Base-by-base conservation (phyloP, 2,329 filamentous ascomycete species). In the Cladophialophora bantiana region DNA sequence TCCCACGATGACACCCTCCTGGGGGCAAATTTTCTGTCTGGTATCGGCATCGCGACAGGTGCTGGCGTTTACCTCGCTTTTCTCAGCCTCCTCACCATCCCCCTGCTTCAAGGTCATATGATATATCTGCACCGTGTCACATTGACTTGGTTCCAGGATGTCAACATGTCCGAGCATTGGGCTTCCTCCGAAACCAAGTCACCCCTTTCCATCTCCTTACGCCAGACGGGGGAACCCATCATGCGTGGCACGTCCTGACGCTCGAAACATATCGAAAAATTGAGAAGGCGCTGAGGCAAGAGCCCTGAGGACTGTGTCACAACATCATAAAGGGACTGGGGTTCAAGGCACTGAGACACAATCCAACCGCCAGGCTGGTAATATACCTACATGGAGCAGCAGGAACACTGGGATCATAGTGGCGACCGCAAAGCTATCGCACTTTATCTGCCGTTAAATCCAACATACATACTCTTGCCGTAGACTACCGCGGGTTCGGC, bases 401-500 rank as follows among this genome's bases (percentile, higher is more conserved):
- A 7, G 86, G 86, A 0, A 88, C 84, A 0, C 75, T 89, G 6
- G 86, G 79, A 0, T 87, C 84, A 1, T 84, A 84, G 0, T 85
- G 81, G 74, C 77, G 86, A 7, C 82, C 83, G 0, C 80, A 82
- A 3, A 87, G 83, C 72, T 89, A 89, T 73, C 82, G 86, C 1
- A 84, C 83, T 12, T 77, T 88, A 50, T 84, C 79, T n/a, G 83
- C 83, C 6, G 81, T 77, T 0, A 77, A 85, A 0, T 72, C 78
- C 20, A 85, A 83, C 45, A 85, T 87, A 1, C 86, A 90, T 70
- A 80, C 85, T 42, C 72, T 89, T 7, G 81, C 84, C 1, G 83
- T 90, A 61, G 87, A 90, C 75, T 97, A 97, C 78, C 90, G 94
- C 18, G 94, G 94, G 6, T 97, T 92, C 73, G 94, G 93, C 0